Evolutionary conservation across 352 stramenopile genomes (phyloP).

Genomic region (Phytophthora multivora): DNA sequence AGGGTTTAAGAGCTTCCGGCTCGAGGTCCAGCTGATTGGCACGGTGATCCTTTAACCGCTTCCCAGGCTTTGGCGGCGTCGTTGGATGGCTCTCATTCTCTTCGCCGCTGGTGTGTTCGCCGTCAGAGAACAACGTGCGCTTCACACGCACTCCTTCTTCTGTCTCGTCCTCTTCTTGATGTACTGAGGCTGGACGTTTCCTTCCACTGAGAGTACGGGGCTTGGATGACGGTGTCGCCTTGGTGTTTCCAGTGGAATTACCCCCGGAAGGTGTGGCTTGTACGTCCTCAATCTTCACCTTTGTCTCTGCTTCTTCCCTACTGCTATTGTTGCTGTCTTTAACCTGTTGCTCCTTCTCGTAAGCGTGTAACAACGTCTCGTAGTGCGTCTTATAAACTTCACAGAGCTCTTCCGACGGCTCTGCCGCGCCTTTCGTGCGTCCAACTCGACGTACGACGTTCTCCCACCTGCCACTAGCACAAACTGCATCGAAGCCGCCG

Average conservation of each 20-base stretch:
- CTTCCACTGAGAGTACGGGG: constrained; percentile 53
- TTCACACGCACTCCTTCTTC: constrained; percentile 48
- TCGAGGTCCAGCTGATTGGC: constrained; percentile 36
- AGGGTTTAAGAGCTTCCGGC: constrained; percentile 53
- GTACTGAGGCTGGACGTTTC: constrained; percentile 23
- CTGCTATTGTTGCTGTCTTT: constrained; percentile 1
- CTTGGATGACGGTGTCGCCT: constrained; percentile 54
- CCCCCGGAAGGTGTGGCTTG: constrained; percentile 16
- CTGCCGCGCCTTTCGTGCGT: constrained; percentile 51
- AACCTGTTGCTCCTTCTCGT: constrained; percentile 46
- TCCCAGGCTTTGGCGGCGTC: constrained; percentile 5
- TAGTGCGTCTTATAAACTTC: constrained; percentile 61
- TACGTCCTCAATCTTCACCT: constrained; percentile 16
- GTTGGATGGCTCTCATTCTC: constrained; percentile 49
- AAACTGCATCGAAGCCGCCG: constrained; percentile 59
- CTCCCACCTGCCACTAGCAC: constrained; percentile 39
- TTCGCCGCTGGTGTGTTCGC: constrained; percentile 56
- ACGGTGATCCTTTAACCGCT: constrained; percentile 1
- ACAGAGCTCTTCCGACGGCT: constrained; percentile 56
- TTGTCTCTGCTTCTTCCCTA: constrained; percentile 12
- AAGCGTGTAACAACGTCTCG: constrained; percentile 52
- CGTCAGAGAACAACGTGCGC: constrained; percentile 68
- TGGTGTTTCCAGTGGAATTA: constrained; percentile 11
- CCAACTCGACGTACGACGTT: constrained; percentile 70
- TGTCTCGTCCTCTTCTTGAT: constrained; percentile 16